These are phyloP conservation scores for Paracorniculantispora psalliotae DNA, from an alignment of 2,329 filamentous ascomycete genomes.

Conservation along the genomic window DNA sequence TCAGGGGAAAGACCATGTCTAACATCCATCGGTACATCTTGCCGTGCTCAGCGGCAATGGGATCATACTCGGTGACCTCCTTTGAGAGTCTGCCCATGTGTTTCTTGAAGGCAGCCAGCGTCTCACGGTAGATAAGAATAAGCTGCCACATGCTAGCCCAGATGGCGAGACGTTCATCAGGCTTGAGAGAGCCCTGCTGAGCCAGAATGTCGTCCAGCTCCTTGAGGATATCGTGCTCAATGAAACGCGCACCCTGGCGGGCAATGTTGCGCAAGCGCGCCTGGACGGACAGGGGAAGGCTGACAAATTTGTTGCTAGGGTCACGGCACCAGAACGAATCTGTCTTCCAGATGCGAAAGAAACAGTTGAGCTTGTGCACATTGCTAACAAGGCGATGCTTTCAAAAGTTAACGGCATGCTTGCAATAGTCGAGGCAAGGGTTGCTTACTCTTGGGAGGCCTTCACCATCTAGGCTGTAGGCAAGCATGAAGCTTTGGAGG, in stretches of 20 bases:
- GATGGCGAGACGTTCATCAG: constrained; percentile 37
- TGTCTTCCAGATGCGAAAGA: constrained; percentile 46
- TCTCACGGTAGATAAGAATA: constrained; percentile 44
- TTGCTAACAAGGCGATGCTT: constrained; percentile 38
- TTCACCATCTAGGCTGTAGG: constrained; percentile 31
- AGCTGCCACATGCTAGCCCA: constrained; percentile 47
- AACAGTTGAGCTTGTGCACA: constrained; percentile 43
- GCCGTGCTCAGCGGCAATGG: constrained; percentile 18
- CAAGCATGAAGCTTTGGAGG: constrained; percentile 34
- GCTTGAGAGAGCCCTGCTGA: constrained; percentile 34
- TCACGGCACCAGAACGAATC: constrained; percentile 37
- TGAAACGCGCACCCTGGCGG: constrained; percentile 30
- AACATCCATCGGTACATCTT: constrained; percentile 25
- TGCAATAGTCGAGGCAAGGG: constrained; percentile 6
- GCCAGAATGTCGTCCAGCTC: constrained; percentile 35
- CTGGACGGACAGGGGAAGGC: constrained; percentile 35
- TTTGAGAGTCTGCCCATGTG: constrained; percentile 23
- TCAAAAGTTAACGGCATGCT: neutral
- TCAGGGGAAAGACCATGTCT: constrained; percentile 33
- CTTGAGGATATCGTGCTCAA: constrained; percentile 36
- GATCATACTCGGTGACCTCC: constrained; percentile 19
- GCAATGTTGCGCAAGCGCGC: constrained; percentile 36
- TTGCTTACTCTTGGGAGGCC: constrained; percentile 35
- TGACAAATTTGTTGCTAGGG: constrained; percentile 32
- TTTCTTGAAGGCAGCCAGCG: constrained; percentile 28